Evolutionary conservation across 352 stramenopile species (phyloP), one percentile per base, ranked within the genome.

Genomic region (Globisporangium lucens): DNA sequence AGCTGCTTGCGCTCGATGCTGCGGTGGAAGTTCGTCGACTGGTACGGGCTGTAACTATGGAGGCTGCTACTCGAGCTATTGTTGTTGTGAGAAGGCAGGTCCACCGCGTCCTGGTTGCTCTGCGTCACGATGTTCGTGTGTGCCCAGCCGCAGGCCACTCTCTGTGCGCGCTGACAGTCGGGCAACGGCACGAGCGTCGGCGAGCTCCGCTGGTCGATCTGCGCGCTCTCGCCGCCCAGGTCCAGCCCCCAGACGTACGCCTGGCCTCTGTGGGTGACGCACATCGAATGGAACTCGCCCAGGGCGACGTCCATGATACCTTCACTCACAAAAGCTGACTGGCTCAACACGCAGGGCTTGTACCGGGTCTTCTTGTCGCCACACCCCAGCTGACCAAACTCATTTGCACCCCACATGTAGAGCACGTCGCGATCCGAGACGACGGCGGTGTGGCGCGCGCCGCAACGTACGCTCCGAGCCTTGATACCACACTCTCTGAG

Each of bases 331-430:
- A 87, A 78, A 13, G 68, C 41, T 27, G 75, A 65, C n/a, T 75
- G 78, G 0, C 61, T 57, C 8, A 93, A 56, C 13, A 91, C 68
- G n/a, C 74, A 78, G 0, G 84, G 86, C 24, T 71, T 72, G 52
- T 64, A 61, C 0, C 85, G 78, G 0, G 70, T 35, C n/a, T 71
- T 74, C 38, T 79, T 80, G 67, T 91, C 83, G 17, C 80, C 85
- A 27, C 78, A 78, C 13, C 87, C 87, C 29, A 93, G 75, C 66
- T 94, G 87, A 5, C 83, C 87, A 55, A 93, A 93, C 55, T 94
- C 83, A 59, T 93, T 94, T 0, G 83, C 85, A 8, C 87, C 87
- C 84, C 87, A 93, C 24, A 89, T 71, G 66, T 90, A 92, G n/a
- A 94, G 60, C 53, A 89, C 62, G 56, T 91, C 82, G 10, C 59